These are phyloP conservation scores for Postia placenta DNA, from an alignment of 768 basidiomycete genomes.

Conservation along the genomic window DNA sequence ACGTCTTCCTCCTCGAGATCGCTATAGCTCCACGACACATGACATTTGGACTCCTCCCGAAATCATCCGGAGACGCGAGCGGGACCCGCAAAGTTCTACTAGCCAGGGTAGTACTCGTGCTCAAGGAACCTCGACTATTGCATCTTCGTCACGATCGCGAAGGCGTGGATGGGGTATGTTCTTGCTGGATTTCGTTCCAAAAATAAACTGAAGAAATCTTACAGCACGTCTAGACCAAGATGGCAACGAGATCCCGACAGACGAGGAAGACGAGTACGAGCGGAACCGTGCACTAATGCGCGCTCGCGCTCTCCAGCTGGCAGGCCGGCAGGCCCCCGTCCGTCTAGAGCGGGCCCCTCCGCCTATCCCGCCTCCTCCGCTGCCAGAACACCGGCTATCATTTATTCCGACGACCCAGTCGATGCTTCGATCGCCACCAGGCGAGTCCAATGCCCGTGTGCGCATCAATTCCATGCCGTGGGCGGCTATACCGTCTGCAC, in stretches of 20 bases:
- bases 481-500: background rate
- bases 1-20: background rate
- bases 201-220: background rate
- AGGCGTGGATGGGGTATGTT: constrained; percentile 18
- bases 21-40: background rate
- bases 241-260: constrained; percentile 58
- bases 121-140: background rate
- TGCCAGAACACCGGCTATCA: constrained; percentile 7
- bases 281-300: constrained; percentile 38
- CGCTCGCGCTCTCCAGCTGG: constrained; percentile 15
- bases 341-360: constrained; percentile 3
- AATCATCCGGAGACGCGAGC: background rate
- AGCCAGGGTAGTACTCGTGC: background rate
- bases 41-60: background rate
- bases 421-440: constrained; percentile 7
- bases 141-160: constrained; percentile 4
- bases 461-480: constrained; percentile 4
- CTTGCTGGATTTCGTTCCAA: background rate
- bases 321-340: background rate
- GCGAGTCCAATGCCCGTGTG: constrained; percentile 12
- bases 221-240: constrained; percentile 39
- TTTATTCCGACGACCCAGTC: constrained; percentile 14
- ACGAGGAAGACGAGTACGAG: constrained; percentile 58
- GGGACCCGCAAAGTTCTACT: background rate
- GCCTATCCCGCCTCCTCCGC: constrained; percentile 1